Base-by-base conservation (phyloP, 768 basidiomycete genomes). In the Serendipita vermifera region DNA sequence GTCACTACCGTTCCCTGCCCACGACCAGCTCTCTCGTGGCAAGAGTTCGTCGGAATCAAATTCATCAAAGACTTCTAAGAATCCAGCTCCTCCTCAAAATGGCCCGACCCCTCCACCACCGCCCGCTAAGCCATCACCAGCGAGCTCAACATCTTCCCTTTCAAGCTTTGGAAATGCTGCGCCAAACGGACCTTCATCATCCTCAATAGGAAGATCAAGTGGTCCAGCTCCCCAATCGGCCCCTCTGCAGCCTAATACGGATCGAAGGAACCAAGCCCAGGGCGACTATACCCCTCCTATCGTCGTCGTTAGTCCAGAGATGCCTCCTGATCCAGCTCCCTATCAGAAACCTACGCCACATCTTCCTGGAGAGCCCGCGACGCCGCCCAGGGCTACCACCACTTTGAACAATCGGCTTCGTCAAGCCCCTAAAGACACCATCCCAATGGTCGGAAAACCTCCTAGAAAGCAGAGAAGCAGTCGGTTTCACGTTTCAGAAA, bases 381-480 rank as follows among this genome's bases (percentile, higher is more conserved):
- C 76, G 1, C 83, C 82, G 20, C 84, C 86, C 29, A 78, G 87
- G 55, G 74, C 79, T 36, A 79, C 76, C 38, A 74, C 85, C 9
- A 72, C 87, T 61, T 43, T 43, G 41, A 43, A 43, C 41, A 82
- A 78, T 64, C 82, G 88, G 62, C 79, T 90, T 55, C 79, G 87
- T 58, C 59, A 63, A 36, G 77, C 82, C 38, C 90, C 92, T 55
- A 96, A 92, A 70, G 96, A 98, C 69, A 97, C 90, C 39, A 97
- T 98, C 58, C 91, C 94, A 39, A 87, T 94, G 64, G 83, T 88
- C 13, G 92, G 91, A 31, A 98, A 98, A 66, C 92, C 91, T 20
- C 91, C 96, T 24, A 82, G 94, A 64, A 99, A 98, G 69, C 96
- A 99, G 71, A 79, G 93, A 62, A 97, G 92, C 73, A 92, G 88